Base-by-base conservation (phyloP, 2,329 filamentous ascomycete genomes). In the Dactylellina sp. region DNA sequence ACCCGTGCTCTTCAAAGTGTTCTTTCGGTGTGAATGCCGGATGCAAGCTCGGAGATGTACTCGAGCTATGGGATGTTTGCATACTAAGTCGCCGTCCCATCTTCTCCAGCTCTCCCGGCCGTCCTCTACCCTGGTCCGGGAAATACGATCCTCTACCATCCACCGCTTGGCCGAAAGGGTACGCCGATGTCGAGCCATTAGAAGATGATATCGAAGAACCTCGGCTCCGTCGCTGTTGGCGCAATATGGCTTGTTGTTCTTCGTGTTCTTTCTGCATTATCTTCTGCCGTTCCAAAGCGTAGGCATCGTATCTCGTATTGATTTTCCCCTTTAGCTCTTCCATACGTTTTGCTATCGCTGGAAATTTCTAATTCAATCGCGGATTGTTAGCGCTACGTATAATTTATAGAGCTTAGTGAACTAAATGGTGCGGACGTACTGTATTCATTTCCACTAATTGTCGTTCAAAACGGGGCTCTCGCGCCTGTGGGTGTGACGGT, bases 241-340 rank as follows among this genome's bases (percentile, higher is more conserved):
- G n/a, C 89, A 85, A 79, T 91, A 89, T 12, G 89, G 86, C 75
- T 85, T 85, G 49, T 16, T 74, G 55, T 37, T 74, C 70, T 6
- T 74, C 62, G 5, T 28, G 61, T 25, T 74, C 70, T 46, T 62
- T 74, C 32, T 66, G 61, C 25, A 46, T 14, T 14, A 57, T 50
- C 11, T 47, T 46, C 53, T 66, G 55, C 39, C 70, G 46, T 25
- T 74, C 61, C 18, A 55, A 55, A 11, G 74, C 39, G 52, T 78
- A 78, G 9, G 62, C 57, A 18, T 76, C 71, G 40, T 77, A 75
- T 49, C 77, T 68, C 20, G 71, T 59, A 32, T 90, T 88, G 61
- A 99, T 90, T 16, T 89, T 86, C 0, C 92, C 92, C 79, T 93
- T 95, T 65, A 97, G 84, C 7, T 85, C 82, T 81, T 97, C 93